Evolutionary conservation across 805 yeast genomes (phyloP), one percentile per base, ranked within the genome.

Genomic region (Kazachstania martiniae): DNA sequence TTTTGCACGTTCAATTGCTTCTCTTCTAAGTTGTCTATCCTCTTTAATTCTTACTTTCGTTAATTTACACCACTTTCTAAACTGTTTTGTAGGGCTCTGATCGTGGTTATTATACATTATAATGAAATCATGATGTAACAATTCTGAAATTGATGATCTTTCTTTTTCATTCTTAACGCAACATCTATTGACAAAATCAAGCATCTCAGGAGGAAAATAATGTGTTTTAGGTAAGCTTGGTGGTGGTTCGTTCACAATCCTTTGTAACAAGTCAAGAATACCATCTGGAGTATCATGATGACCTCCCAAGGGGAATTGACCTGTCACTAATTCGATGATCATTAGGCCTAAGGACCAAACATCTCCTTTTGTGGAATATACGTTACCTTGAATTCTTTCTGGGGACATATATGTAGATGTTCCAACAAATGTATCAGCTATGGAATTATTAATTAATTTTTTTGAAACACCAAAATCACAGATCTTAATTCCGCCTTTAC

Each of bases 401-500:
- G 99, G 99, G 1, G 95, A 82, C 93, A 91, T 91, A 53, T 91
- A 91, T 0, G 94, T 85, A 1, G 95, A 85, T 0, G 99, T 91
- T 1, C 99, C 99, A 8, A 91, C 97, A 64, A 91, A 91, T 0
- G 98, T 91, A 49, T 91, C 95, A 0, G 96, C 98, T 37, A 91
- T 71, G 1, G 98, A 91, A 57, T 89, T 86, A 36, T 89, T 86
- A 35, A 84, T 82, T 32, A 91, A 66, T 51, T 86, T 95, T 38
- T 95, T 75, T 19, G 87, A 76, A 5, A 91, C 99, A 15, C 99
- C 99, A 62, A 91, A 91, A 58, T 91, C 99, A 59, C 97, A 87
- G 16, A 91, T 66, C 56, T 87, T 91, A 44, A 91, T 75, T 42
- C 78, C 80, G 17, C 98, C 98, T 41, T 66, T 71, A 25, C 86